Percentiles rank a stretch among this genome's conserved stretches.
phyloP scores from a whole-genome alignment of 345 rosid species.

The Carallia pectinifolia region DNA sequence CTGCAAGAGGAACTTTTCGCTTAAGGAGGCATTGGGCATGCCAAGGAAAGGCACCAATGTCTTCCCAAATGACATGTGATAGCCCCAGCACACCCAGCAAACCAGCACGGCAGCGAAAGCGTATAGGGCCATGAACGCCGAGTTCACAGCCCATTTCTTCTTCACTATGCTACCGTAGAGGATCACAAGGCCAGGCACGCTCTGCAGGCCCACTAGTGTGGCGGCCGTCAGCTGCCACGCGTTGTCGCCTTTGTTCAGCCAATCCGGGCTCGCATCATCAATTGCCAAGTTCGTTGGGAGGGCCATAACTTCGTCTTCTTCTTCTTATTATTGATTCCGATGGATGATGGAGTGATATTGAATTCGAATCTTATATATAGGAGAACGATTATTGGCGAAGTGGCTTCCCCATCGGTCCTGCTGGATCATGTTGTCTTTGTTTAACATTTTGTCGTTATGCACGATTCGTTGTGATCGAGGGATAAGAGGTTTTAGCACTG shows the following conservation, averaged over 20 bases:
- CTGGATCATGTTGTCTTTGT: too few species aligned
- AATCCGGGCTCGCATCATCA: constrained; percentile 6
- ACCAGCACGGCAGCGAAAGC: constrained; percentile 22
- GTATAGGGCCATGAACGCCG: constrained; percentile 19
- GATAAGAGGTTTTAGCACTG: too few species aligned
- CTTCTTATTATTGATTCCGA: too few species aligned
- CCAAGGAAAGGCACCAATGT: constrained; percentile 16
- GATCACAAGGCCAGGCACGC: constrained; percentile 21
- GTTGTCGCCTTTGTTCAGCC: constrained; percentile 25
- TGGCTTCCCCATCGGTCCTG: too few species aligned
- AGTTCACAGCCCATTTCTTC: constrained; percentile 26
- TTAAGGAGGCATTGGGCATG: constrained; percentile 6
- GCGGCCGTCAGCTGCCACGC: constrained; percentile 27
- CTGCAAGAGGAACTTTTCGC: constrained; percentile 5
- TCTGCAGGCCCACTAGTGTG: constrained; percentile 22
- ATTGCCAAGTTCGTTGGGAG: constrained; percentile 4
- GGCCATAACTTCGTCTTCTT: background rate
- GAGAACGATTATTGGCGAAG: too few species aligned
- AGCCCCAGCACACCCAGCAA: constrained; percentile 22
- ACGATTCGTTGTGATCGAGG: too few species aligned
- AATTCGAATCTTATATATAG: too few species aligned
- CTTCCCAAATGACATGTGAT: constrained; percentile 17
- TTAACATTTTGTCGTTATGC: too few species aligned
- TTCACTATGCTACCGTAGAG: constrained; percentile 20
- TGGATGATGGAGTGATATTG: too few species aligned